A percentile compares a stretch with the other conserved stretches of the same genome.
phyloP scores from a whole-genome alignment of 805 yeast species.

The Nakazawaea sp. region DNA sequence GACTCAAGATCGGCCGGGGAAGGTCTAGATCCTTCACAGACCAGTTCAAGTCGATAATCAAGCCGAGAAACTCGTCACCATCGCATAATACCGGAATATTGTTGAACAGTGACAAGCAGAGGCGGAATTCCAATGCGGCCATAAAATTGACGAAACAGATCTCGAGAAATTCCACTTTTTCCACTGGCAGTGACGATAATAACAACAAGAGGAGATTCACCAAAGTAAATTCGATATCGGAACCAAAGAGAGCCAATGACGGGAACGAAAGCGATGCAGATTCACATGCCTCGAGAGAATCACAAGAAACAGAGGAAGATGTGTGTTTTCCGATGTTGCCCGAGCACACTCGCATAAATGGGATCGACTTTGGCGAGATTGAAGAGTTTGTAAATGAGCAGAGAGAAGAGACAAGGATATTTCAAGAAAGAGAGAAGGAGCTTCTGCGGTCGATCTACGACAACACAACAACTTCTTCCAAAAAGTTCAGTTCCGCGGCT shows the following conservation, averaged over 20 bases:
- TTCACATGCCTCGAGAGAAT: constrained; percentile 68
- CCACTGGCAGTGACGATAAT: constrained; percentile 5
- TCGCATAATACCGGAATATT: constrained; percentile 8
- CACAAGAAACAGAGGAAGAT: constrained; percentile 94
- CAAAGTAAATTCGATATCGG: constrained; percentile 2
- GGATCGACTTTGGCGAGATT: constrained; percentile 86
- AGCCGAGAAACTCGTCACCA: constrained; percentile 24
- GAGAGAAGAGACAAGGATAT: constrained; percentile 38
- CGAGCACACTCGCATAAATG: constrained; percentile 43
- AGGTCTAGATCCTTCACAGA: constrained; percentile 37
- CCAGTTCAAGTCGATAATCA: constrained; percentile 29
- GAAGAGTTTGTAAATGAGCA: constrained; percentile 72
- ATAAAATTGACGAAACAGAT: constrained; percentile 19
- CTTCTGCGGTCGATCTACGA: constrained; percentile 13
- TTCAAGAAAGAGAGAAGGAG: constrained; percentile 25
- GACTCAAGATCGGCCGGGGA: background rate
- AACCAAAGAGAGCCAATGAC: constrained; percentile 13
- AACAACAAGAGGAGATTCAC: constrained; percentile 4
- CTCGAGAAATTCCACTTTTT: constrained; percentile 22
- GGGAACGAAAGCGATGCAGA: constrained; percentile 56
- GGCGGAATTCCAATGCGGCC: constrained; percentile 11
- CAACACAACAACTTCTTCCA: constrained; percentile 27
- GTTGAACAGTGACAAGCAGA: constrained; percentile 11
- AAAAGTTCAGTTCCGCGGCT: constrained; percentile 42
- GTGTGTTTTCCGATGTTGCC: constrained; percentile 93